Base-by-base conservation (phyloP, 768 basidiomycete species). In the Lentinula sp. region DNA sequence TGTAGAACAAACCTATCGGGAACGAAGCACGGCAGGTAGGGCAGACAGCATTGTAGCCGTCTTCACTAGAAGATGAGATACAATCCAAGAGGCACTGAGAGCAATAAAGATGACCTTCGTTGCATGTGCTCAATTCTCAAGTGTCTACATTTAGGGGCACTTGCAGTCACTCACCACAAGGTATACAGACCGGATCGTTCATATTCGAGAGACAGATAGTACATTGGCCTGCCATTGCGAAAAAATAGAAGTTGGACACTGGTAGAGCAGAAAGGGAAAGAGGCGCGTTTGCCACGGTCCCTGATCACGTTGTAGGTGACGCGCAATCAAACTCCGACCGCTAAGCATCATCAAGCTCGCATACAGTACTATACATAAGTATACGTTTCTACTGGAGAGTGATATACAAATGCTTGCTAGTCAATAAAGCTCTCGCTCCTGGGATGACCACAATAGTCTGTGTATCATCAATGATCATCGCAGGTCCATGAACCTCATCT, bases 401-500 rank as follows among this genome's bases (percentile, higher is more conserved):
- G n/a, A 54, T 41, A 39, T 54, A 54, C 37, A 54, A 39, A 41
- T 54, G 37, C 10, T 54, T 54, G 60, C 83, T 86, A 52, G 86
- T 82, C 60, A 92, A 68, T 7, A 88, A 74, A 18, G 84, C 89
- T 68, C 72, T 82, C 54, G 89, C 85, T 15, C 81, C 85, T 0
- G 92, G 90, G 20, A 93, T 85, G 4, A 98, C 73, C 36, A 98
- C 89, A 62, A 98, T 92, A 23, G 95, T 97, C 77, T 97, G 96
- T 20, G 95, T 98, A 65, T 92, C 80, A 72, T 98, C 95, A 67
- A 97, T 91, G 63, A 98, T 88, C 84, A 98, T 88, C 39, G 94
- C 93, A 8, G 96, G 95, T 7, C 95, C 96, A 48, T 81, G 73
- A 32, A 96, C 76, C 43, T 79, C 76, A 60, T 93, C 88, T 3